Percentiles rank a stretch among this genome's conserved stretches.
phyloP scores from a whole-genome alignment of 2,329 filamentous ascomycete species.

The Cladosporium phlei region DNA sequence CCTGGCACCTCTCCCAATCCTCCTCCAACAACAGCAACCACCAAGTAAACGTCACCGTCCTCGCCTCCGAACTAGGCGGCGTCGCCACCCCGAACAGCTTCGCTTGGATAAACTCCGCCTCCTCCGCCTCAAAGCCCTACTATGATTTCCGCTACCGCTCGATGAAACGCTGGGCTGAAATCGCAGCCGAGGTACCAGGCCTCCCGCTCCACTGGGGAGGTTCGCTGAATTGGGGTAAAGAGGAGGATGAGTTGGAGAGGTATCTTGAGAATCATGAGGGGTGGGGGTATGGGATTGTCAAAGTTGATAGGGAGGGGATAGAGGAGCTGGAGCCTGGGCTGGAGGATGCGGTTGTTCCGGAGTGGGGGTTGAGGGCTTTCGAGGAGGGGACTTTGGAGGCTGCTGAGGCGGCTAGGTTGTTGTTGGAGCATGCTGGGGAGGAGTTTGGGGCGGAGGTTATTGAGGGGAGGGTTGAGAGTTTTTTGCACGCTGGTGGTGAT shows the following conservation, averaged over 20 bases:
- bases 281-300: neutral
- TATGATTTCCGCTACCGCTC: slow-evolving; percentile 11
- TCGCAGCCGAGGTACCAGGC: neutral
- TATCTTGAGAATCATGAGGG: neutral
- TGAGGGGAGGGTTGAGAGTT: neutral
- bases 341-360: neutral
- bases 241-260: neutral
- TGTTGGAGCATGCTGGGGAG: neutral
- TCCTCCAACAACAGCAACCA: too few species aligned
- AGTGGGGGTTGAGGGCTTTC: neutral
- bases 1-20: slow-evolving; percentile 6
- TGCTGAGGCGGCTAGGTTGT: neutral
- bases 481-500: neutral
- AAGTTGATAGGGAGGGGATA: too few species aligned
- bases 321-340: slow-evolving; percentile 1
- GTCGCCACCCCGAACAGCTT: slow-evolving; percentile 9
- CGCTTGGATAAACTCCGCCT: slow-evolving; percentile 5
- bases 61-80: slow-evolving; percentile 4
- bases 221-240: neutral
- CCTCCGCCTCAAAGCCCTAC: neutral
- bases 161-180: slow-evolving; percentile 7
- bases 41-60: slow-evolving; percentile 3
- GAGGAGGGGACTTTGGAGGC: slow-evolving; percentile 5
- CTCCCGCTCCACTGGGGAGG: slow-evolving; percentile 1
- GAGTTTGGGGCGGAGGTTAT: neutral